A percentile compares a stretch with the other conserved stretches of the same genome.
Evolutionary conservation across 805 yeast species (phyloP).

Genomic region (Starmerella vitae): DNA sequence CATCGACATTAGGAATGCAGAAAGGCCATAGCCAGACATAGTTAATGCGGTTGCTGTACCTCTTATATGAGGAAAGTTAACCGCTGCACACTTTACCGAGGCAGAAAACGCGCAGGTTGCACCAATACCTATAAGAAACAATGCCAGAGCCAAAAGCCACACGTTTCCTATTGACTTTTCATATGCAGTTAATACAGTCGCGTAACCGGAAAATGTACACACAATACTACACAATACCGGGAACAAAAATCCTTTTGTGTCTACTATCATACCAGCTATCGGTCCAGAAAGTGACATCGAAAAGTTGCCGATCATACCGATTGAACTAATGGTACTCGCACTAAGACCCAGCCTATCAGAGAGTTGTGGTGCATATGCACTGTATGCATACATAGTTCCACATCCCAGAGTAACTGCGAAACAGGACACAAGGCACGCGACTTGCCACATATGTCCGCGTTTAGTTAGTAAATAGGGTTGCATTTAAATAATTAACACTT

Average conservation of each 20-base stretch:
- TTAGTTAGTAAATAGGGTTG: too few species aligned
- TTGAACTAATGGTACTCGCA: conserved; percentile 48
- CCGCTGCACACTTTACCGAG: conserved; percentile 59
- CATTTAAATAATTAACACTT: too few species aligned
- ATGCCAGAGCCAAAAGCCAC: conserved; percentile 33
- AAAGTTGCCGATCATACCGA: conserved; percentile 55
- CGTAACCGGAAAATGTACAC: conserved; percentile 42
- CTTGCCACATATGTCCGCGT: conserved; percentile 19
- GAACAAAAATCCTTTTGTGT: conserved; percentile 42
- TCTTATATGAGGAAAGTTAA: conserved; percentile 48
- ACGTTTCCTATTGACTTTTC: conserved; percentile 28
- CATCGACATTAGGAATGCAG: conserved; percentile 54
- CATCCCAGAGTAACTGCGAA: conserved; percentile 23
- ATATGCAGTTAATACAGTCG: conserved; percentile 40
- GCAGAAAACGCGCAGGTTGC: conserved; percentile 53
- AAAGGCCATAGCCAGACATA: conserved; percentile 58
- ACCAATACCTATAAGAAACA: conserved; percentile 51
- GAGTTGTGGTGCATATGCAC: conserved; percentile 68
- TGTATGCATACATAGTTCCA: conserved; percentile 63
- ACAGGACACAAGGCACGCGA: conserved; percentile 19
- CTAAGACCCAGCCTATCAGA: conserved; percentile 43
- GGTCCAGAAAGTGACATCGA: conserved; percentile 59
- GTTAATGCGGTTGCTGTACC: conserved; percentile 71
- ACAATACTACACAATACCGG: conserved; percentile 41
- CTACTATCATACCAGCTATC: conserved; percentile 52